Base-by-base conservation (phyloP, 345 rosid species). In the Cardamine occulta region DNA sequence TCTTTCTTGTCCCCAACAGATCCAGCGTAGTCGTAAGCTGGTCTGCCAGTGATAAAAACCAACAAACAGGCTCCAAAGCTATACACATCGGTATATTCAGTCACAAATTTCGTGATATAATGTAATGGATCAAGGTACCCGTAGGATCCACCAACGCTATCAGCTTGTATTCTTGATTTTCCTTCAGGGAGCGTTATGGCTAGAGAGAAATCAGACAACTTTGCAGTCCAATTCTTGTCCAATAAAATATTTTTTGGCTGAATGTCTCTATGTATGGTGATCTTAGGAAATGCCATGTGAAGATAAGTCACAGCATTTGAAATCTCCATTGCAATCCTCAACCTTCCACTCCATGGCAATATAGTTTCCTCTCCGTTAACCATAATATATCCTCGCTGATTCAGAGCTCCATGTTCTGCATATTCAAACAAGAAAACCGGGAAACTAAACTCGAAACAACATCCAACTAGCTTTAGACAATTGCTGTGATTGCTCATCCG, bases 381-480 rank as follows among this genome's bases (percentile, higher is more conserved):
- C 1, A 3, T 35, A 15, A 61, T 0, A 21, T 67, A 49, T 44
- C 75, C 75, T 23, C 24, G 24, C 1, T 48, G 49, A 48, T 71
- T 71, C 67, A 71, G 2, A 8, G 19, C 74, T 58, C 66, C 74
- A 57, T 44, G 56, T 8, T 70, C 66, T 58, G 74, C 74, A 3
- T 1, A n/a, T 21, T 70, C 74, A 57, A 70, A 70, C 45, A 58
- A 37, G 1, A 72, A 59, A 48, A 72, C 75, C 4, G 75, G 75
- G 34, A 48, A 72, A 71, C 59, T 67, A 6, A 72, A 72, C 67
- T 60, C 59, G 17, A 72, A 49, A 72, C 75, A 72, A 11, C 37
- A 72, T 60, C 75, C 75, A 11, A 72, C 2, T 2, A 61, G 39
- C 35, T 60, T 61, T 0, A 72, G 68, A 49, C 49, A 72, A 26